These are phyloP conservation scores for Pelargonium australe DNA, from an alignment of 441 rosid genomes.

Conservation along the genomic window DNA sequence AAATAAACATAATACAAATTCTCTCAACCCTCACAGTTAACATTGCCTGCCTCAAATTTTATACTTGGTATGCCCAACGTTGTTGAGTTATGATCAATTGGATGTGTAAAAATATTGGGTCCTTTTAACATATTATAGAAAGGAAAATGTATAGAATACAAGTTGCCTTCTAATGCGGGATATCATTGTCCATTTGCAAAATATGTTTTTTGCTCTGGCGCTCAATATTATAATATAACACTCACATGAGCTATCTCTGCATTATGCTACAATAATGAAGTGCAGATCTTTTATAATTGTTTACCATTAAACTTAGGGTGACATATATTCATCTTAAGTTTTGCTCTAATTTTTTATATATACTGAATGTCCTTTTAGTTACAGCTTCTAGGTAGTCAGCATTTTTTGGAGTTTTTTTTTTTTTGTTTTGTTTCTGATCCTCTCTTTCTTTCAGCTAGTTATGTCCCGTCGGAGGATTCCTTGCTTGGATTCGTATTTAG, in stretches of 20 bases:
- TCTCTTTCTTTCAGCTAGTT: slow-evolving; percentile 50
- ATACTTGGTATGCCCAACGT: not conserved
- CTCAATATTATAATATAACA: not conserved
- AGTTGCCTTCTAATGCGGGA: not conserved
- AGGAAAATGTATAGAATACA: not conserved
- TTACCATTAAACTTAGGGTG: not conserved
- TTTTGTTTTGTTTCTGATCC: not conserved
- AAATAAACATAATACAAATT: no score
- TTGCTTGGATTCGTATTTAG: slow-evolving; percentile 95
- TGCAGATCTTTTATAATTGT: not conserved
- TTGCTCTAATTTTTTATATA: not conserved
- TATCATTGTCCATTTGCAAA: not conserved
- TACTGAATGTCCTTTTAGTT: not conserved
- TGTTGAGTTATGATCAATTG: not conserved
- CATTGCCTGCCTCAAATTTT: not conserved
- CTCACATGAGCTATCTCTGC: not conserved
- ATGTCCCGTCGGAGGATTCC: slow-evolving; percentile 96
- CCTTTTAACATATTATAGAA: not conserved
- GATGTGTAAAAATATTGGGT: not conserved
- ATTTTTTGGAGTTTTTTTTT: not conserved
- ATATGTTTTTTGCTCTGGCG: not conserved
- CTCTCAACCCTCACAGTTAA: no score
- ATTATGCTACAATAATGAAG: not conserved
- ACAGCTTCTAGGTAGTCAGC: not conserved
- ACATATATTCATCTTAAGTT: not conserved